Percentiles rank a stretch among this genome's conserved stretches.
Conservation (phyloP, 176 grass and related monocot species). For the Oryza glaberrima region DNA sequence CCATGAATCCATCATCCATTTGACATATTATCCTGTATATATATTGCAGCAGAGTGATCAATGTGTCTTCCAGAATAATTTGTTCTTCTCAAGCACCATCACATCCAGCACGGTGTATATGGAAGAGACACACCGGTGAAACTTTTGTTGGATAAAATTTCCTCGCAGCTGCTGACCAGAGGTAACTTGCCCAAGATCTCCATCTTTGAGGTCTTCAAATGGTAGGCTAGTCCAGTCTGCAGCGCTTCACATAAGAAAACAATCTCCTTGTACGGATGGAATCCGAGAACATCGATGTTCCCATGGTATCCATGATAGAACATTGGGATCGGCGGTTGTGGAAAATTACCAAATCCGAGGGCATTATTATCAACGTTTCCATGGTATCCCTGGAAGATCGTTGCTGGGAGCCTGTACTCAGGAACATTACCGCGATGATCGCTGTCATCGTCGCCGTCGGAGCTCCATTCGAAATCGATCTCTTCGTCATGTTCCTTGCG, state of each 20-base stretch:
- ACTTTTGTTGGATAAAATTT: not conserved
- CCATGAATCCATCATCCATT: not conserved
- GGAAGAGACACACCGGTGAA: not conserved
- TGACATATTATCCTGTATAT: no score
- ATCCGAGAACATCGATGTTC: not conserved
- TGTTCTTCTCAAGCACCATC: not conserved
- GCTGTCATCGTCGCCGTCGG: not conserved
- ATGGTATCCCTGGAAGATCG: no score
- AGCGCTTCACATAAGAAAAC: not conserved
- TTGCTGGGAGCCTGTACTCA: no score
- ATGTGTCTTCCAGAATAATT: not conserved
- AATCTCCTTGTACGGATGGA: not conserved
- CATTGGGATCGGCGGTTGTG: not conserved
- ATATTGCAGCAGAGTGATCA: no score
- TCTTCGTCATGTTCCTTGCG: not conserved
- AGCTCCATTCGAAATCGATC: not conserved
- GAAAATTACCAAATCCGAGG: not conserved
- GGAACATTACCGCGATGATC: no score
- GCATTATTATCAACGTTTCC: no score
- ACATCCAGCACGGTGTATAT: slow-evolving; percentile 7
- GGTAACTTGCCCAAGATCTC: not conserved
- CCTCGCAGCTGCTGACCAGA: not conserved
- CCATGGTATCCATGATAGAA: no score
- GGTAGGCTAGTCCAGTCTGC: not conserved
- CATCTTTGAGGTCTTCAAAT: not conserved